Evolutionary conservation across 805 yeast genomes (phyloP).

Genomic region (Metschnikowia corniflorae): DNA sequence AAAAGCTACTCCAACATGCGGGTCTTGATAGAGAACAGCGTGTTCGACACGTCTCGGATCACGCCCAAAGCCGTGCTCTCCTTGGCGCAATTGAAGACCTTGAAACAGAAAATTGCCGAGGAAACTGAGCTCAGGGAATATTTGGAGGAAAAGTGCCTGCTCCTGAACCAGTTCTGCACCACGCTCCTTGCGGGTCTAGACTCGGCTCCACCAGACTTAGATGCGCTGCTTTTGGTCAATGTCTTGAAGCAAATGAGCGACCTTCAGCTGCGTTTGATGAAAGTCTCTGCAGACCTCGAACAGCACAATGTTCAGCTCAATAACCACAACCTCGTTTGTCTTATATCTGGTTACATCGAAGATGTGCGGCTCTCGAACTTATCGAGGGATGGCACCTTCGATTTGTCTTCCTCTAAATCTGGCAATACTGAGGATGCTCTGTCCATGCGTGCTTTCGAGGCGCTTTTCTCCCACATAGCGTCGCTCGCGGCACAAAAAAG

Average conservation of each 20-base stretch:
- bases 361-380: conserved; percentile 28
- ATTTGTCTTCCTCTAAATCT: neutral
- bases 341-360: conserved; percentile 47
- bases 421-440: neutral
- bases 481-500: conserved; percentile 43
- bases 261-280: conserved; percentile 29
- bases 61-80: conserved; percentile 33
- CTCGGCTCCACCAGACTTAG: conserved; percentile 22
- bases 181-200: conserved; percentile 21
- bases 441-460: conserved; percentile 33
- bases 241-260: conserved; percentile 30
- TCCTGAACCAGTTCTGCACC: conserved; percentile 34
- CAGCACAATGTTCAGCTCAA: conserved; percentile 25
- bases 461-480: conserved; percentile 44
- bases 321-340: conserved; percentile 43
- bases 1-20: conserved; percentile 38
- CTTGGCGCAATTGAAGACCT: conserved; percentile 22
- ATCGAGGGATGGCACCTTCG: conserved; percentile 8
- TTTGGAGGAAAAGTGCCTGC: conserved; percentile 26
- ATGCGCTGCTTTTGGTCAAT: conserved; percentile 26
- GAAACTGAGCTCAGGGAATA: conserved; percentile 31
- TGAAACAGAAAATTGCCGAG: conserved; percentile 29
- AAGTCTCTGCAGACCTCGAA: conserved; percentile 27
- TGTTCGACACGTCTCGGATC: conserved; percentile 37
- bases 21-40: conserved; percentile 43